phyloP scores from a whole-genome alignment of 2,329 filamentous ascomycete species.

The Arachnomyces sp. region DNA sequence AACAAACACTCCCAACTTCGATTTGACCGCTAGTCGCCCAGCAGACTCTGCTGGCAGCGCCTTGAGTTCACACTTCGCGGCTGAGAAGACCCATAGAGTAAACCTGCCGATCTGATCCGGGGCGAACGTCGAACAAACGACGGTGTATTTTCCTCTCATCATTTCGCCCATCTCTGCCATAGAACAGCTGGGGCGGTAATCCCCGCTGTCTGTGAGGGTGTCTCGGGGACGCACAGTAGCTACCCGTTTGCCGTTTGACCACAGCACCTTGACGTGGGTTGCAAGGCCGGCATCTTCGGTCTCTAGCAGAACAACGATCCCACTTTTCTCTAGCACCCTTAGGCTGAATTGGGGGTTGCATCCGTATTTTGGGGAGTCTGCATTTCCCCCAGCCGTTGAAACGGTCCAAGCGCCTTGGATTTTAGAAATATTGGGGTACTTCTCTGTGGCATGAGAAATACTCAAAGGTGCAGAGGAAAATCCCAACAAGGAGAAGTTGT shows the following conservation, averaged over 20 bases:
- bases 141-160: constrained; percentile 68
- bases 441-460: constrained; percentile 54
- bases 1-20: constrained; percentile 40
- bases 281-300: constrained; percentile 59
- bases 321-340: constrained; percentile 44
- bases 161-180: constrained; percentile 55
- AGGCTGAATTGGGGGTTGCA: constrained; percentile 81
- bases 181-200: constrained; percentile 75
- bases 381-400: constrained; percentile 75
- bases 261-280: constrained; percentile 76
- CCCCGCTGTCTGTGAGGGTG: constrained; percentile 73
- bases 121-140: constrained; percentile 87
- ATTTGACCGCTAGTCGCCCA: constrained; percentile 56
- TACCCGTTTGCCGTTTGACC: constrained; percentile 65
- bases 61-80: constrained; percentile 43
- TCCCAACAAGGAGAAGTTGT: constrained; percentile 80
- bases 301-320: constrained; percentile 66
- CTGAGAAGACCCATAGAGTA: constrained; percentile 63
- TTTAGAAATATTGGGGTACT: constrained; percentile 52
- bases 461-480: constrained; percentile 60
- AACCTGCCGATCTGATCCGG: constrained; percentile 68
- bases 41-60: constrained; percentile 65
- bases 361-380: constrained; percentile 66
- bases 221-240: constrained; percentile 62
- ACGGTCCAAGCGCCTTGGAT: constrained; percentile 63